A percentile compares a stretch with the other conserved stretches of the same genome.
phyloP scores from a whole-genome alignment of 2,329 filamentous ascomycete genomes.

The Colletotrichum acutatum region DNA sequence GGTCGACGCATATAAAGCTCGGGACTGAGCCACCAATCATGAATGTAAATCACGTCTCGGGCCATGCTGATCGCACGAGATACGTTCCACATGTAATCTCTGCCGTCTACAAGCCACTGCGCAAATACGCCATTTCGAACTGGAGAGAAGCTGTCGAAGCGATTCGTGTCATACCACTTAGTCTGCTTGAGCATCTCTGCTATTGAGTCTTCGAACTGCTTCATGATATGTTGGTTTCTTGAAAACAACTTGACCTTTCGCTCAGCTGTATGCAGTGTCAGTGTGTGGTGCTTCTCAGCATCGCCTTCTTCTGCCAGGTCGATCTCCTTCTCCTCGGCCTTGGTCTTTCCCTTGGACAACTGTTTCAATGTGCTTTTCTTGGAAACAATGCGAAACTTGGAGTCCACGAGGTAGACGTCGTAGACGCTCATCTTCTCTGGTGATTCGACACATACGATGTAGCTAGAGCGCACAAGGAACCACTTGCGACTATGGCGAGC shows the following conservation, averaged over 20 bases:
- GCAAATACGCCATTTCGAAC: slow-evolving; percentile 88
- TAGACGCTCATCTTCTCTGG: slow-evolving; percentile 99
- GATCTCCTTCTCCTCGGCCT: slow-evolving; percentile 66
- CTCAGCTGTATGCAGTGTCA: slow-evolving; percentile 92
- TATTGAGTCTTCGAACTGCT: slow-evolving; percentile 95
- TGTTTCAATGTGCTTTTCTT: slow-evolving; percentile 70
- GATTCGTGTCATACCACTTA: slow-evolving; percentile 83
- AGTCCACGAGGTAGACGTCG: slow-evolving; percentile 96
- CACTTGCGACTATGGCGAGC: slow-evolving; percentile 91
- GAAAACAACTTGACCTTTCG: slow-evolving; percentile 91
- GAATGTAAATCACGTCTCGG: slow-evolving; percentile 97
- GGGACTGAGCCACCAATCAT: slow-evolving; percentile 98
- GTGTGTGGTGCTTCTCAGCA: slow-evolving; percentile 77
- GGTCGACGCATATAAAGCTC: slow-evolving; percentile 95
- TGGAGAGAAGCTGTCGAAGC: slow-evolving; percentile 94
- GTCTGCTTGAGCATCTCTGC: slow-evolving; percentile 85
- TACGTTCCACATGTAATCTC: slow-evolving; percentile 99
- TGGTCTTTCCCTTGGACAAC: slow-evolving; percentile 54
- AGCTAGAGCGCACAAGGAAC: slow-evolving; percentile 98
- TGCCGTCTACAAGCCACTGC: slow-evolving; percentile 95
- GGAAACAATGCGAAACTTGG: slow-evolving; percentile 83
- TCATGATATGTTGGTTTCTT: slow-evolving; percentile 87
- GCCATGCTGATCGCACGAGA: slow-evolving; percentile 97
- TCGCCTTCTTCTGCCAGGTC: slow-evolving; percentile 52
- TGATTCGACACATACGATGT: slow-evolving; percentile 97